A percentile compares a stretch with the other conserved stretches of the same genome.
Evolutionary conservation across 2,329 filamentous ascomycete species (phyloP).

Genomic region (Cercospora citrullina): DNA sequence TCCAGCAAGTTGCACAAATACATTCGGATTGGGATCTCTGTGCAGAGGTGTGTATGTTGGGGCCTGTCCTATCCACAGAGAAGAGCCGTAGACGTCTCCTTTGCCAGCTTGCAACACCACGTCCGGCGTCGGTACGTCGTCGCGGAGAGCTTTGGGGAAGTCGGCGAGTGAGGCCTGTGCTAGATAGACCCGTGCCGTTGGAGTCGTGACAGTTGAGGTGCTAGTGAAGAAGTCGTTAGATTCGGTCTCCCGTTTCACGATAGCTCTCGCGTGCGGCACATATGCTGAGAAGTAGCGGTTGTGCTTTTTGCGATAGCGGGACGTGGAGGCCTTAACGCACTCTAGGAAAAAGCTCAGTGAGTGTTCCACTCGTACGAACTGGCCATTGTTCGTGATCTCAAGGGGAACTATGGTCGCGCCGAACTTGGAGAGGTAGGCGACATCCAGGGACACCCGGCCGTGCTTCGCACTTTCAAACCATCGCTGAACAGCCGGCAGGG

Average conservation of each 20-base stretch:
- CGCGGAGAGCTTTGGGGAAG: slow-evolving; percentile 62
- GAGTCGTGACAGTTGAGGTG: slow-evolving; percentile 25
- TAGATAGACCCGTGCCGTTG: slow-evolving; percentile 66
- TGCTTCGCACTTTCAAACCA: slow-evolving; percentile 56
- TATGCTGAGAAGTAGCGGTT: slow-evolving; percentile 36
- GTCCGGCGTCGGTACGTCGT: slow-evolving; percentile 67
- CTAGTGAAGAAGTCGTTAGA: slow-evolving; percentile 40
- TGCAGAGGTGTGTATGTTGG: slow-evolving; percentile 90
- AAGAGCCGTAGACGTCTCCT: slow-evolving; percentile 83
- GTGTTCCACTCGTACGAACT: slow-evolving; percentile 60
- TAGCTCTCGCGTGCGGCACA: slow-evolving; percentile 31
- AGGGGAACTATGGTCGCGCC: slow-evolving; percentile 57
- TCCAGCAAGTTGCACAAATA: slow-evolving; percentile 81
- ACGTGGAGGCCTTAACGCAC: slow-evolving; percentile 42
- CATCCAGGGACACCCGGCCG: slow-evolving; percentile 38
- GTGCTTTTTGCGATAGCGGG: slow-evolving; percentile 20
- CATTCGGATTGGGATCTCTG: slow-evolving; percentile 88
- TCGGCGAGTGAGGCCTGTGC: slow-evolving; percentile 74
- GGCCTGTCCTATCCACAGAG: slow-evolving; percentile 82
- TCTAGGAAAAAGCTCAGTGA: slow-evolving; percentile 66
- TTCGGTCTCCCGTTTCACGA: slow-evolving; percentile 21
- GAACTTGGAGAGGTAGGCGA: slow-evolving; percentile 49
- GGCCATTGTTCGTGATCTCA: slow-evolving; percentile 54
- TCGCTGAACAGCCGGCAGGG: slow-evolving; percentile 56
- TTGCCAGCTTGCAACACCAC: slow-evolving; percentile 65